A percentile compares a stretch with the other conserved stretches of the same genome.
Conservation (phyloP, 1,284 basidiomycete species). For the Apiotrichum gracile region DNA sequence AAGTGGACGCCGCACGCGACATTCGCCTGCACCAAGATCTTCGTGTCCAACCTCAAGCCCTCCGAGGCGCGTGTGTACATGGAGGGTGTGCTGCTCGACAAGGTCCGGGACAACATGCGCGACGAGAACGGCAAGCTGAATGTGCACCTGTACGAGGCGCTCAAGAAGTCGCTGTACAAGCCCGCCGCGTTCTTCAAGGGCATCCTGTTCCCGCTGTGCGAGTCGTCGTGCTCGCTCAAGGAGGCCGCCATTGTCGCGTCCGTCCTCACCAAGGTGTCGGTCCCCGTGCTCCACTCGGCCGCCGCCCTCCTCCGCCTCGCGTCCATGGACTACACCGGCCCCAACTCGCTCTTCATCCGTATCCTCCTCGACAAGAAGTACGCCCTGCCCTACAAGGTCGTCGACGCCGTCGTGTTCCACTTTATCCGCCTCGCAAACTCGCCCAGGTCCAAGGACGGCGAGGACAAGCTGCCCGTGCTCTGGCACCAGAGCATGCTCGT, state of each 20-base stretch:
- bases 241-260: slow-evolving; percentile 94
- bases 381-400: slow-evolving; percentile 94
- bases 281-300: slow-evolving; percentile 93
- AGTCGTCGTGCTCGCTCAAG: slow-evolving; percentile 82
- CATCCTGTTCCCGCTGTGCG: slow-evolving; percentile 89
- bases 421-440: slow-evolving; percentile 90
- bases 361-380: slow-evolving; percentile 98
- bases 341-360: slow-evolving; percentile 94
- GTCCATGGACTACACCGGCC: slow-evolving; percentile 93
- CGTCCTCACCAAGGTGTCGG: slow-evolving; percentile 82
- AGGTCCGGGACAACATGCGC: slow-evolving; percentile 82
- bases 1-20: slow-evolving; percentile 95
- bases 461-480: slow-evolving; percentile 74
- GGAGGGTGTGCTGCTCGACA: slow-evolving; percentile 85
- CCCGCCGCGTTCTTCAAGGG: slow-evolving; percentile 99
- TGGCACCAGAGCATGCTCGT: slow-evolving; percentile 98
- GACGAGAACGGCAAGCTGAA: slow-evolving; percentile 71
- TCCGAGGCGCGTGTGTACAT: slow-evolving; percentile 91
- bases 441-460: slow-evolving; percentile 61
- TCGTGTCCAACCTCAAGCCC: slow-evolving; percentile 95
- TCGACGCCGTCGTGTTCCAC: slow-evolving; percentile 96
- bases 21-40: slow-evolving; percentile 88
- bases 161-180: slow-evolving; percentile 91
- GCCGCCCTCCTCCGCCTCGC: slow-evolving; percentile 90
- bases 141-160: slow-evolving; percentile 86